A percentile compares a stretch with the other conserved stretches of the same genome.
These are phyloP conservation scores for Leccinum boreale DNA, from an alignment of 768 basidiomycete species.

Conservation along the genomic window DNA sequence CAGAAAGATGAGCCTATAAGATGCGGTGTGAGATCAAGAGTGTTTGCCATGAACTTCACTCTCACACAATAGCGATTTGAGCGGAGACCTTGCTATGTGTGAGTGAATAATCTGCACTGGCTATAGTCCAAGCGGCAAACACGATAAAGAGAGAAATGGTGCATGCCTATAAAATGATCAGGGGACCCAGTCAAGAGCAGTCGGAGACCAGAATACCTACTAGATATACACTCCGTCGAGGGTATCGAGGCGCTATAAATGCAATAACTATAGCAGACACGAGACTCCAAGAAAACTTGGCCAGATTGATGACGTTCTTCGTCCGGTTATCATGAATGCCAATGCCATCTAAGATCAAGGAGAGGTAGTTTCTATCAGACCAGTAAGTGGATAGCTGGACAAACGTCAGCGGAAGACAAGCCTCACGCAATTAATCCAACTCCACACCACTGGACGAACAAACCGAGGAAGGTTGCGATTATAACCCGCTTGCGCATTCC, in stretches of 20 bases:
- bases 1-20: slow-evolving; percentile 6
- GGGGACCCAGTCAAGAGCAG: not conserved
- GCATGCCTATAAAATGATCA: not conserved
- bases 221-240: not conserved
- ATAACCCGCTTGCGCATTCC: slow-evolving; percentile 19
- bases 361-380: slow-evolving; percentile 7
- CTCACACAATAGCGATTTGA: slow-evolving; percentile 10
- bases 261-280: slow-evolving; percentile 1
- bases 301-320: slow-evolving; percentile 14
- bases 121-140: slow-evolving; percentile 17
- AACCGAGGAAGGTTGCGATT: slow-evolving; percentile 6
- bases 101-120: slow-evolving; percentile 10
- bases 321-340: slow-evolving; percentile 15
- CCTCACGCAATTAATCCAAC: slow-evolving; percentile 8
- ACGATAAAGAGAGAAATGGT: slow-evolving; percentile 12
- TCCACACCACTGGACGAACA: slow-evolving; percentile 13
- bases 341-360: slow-evolving; percentile 10
- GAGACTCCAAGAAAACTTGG: slow-evolving; percentile 4
- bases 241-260: slow-evolving; percentile 6
- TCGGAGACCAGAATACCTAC: not conserved
- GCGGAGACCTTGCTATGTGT: slow-evolving; percentile 6
- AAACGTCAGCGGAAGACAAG: not conserved
- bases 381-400: not conserved
- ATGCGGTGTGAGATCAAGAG: not conserved
- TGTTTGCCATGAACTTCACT: not conserved